Conservation (phyloP, 2,329 filamentous ascomycete genomes). For the Nemania sp. region DNA sequence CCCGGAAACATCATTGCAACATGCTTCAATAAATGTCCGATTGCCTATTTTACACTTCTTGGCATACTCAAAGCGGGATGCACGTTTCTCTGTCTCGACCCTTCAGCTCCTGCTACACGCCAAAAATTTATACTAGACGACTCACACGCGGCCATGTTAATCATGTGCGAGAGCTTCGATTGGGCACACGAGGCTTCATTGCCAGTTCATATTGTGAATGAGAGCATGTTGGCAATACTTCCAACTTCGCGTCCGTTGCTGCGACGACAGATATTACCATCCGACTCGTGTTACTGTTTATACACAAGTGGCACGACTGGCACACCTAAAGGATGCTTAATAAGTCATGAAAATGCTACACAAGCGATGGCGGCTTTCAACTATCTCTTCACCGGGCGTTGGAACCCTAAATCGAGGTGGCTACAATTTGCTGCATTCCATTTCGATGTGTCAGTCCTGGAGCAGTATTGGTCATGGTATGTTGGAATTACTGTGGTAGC, state of each 20-base stretch:
- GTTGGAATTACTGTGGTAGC: slow-evolving; percentile 84
- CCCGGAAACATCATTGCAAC: slow-evolving; percentile 71
- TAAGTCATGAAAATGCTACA: slow-evolving; percentile 86
- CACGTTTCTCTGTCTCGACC: slow-evolving; percentile 80
- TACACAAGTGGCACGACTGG: slow-evolving; percentile 90
- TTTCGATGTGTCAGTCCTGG: slow-evolving; percentile 90
- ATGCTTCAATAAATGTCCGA: slow-evolving; percentile 83
- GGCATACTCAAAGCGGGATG: slow-evolving; percentile 83
- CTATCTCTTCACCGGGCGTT: slow-evolving; percentile 74
- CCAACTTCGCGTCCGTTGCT: slow-evolving; percentile 31
- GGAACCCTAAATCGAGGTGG: slow-evolving; percentile 76
- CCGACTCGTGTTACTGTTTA: slow-evolving; percentile 76
- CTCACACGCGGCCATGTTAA: slow-evolving; percentile 65
- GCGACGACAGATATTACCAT: slow-evolving; percentile 46
- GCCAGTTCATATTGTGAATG: slow-evolving; percentile 42
- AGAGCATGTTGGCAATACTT: slow-evolving; percentile 37
- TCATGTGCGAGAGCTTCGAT: slow-evolving; percentile 53
- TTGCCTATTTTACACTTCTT: slow-evolving; percentile 81
- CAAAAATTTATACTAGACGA: slow-evolving; percentile 80
- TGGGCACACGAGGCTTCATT: slow-evolving; percentile 44
- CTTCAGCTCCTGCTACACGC: slow-evolving; percentile 70
- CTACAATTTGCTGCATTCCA: slow-evolving; percentile 93
- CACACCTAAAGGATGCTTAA: slow-evolving; percentile 83
- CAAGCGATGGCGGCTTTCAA: slow-evolving; percentile 90
- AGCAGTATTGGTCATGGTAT: slow-evolving; percentile 96